Base-by-base conservation (phyloP, 1,284 basidiomycete genomes). In the Tremellales sp. region DNA sequence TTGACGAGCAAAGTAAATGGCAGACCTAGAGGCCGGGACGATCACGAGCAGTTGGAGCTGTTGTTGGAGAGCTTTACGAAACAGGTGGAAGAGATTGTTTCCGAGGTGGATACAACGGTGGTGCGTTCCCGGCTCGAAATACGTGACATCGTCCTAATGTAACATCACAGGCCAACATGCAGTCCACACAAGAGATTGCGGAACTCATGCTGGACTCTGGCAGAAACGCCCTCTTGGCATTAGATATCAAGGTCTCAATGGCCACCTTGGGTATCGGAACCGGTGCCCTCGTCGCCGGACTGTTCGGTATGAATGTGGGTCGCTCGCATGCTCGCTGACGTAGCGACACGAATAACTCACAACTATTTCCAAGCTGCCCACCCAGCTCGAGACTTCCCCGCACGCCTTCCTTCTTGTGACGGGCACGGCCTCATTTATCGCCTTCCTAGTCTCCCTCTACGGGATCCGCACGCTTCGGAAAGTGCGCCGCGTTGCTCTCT, bases 161-260 rank as follows among this genome's bases (percentile, higher is more conserved):
- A 28, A 8, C n/a, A n/a, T n/a, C 21, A 28, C 58, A 92, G 88
- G 80, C 78, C 47, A 95, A 95, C 66, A 89, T 97, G 45, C 85
- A 89, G 74, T 91, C 89, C 14, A 97, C 93, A 0, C 92, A 97
- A 75, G 93, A 97, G 71, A 94, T 97, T 42, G 90, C 95, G 5
- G 94, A 98, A 71, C 79, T 98, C 48, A 93, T 97, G 65, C 79
- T 98, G 38, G 94, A 98, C 70, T 88, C 91, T 48, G 95, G 95
- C 74, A 85, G 94, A 39, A 98, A 98, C 67, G 82, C 87, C 3
- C 77, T 98, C 12, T 77, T 97, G 13, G 88, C 91, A 21, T 78
- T 97, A 21, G 94, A 97, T 68, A 78, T 98, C 40, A 85, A 92
- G 76, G 81, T 94, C 24, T 92, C 89, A n/a, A 97, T 98, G 54